Evolutionary conservation across 495 filamentous ascomycete genomes (phyloP).

Genomic region (Aspergillus leporis): DNA sequence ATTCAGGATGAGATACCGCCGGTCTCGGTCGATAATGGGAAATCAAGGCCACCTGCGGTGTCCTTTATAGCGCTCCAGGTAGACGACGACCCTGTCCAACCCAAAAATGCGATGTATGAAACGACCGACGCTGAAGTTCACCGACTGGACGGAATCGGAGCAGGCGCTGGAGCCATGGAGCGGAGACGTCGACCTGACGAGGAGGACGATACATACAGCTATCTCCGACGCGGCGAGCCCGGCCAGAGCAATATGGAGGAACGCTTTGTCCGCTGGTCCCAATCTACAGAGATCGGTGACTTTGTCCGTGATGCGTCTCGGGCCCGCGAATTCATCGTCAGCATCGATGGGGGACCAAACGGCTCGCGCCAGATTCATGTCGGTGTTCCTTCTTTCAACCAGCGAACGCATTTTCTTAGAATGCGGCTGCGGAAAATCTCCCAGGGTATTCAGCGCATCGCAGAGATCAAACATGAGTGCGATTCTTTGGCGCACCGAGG

Average conservation of each 20-base stretch:
- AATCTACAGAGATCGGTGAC: constrained; percentile 87
- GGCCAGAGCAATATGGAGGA: constrained; percentile 24
- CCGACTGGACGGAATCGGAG: constrained; percentile 51
- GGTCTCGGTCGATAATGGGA: constrained; percentile 56
- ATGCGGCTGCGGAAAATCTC: constrained; percentile 72
- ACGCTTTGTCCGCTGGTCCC: constrained; percentile 85
- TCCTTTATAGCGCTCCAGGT: constrained; percentile 80
- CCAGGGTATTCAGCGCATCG: constrained; percentile 61
- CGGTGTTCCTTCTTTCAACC: constrained; percentile 81
- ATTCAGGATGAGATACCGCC: constrained; percentile 86
- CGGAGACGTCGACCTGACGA: constrained; percentile 32
- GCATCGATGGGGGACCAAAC: constrained; percentile 69
- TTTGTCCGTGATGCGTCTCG: constrained; percentile 91
- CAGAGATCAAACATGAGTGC: constrained; percentile 78
- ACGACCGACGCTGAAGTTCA: constrained; percentile 46
- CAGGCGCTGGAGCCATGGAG: constrained; percentile 16
- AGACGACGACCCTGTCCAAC: constrained; percentile 57
- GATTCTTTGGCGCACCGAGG: constrained; percentile 72
- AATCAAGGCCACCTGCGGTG: constrained; percentile 68
- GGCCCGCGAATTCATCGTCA: constrained; percentile 78
- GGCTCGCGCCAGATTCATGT: constrained; percentile 67
- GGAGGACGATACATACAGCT: constrained; percentile 39
- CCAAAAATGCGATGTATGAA: constrained; percentile 50
- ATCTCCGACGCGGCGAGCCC: constrained; percentile 30
- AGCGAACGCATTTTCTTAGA: constrained; percentile 85